Base-by-base conservation (phyloP, 257 asterid species). In the Primulina tabacum region DNA sequence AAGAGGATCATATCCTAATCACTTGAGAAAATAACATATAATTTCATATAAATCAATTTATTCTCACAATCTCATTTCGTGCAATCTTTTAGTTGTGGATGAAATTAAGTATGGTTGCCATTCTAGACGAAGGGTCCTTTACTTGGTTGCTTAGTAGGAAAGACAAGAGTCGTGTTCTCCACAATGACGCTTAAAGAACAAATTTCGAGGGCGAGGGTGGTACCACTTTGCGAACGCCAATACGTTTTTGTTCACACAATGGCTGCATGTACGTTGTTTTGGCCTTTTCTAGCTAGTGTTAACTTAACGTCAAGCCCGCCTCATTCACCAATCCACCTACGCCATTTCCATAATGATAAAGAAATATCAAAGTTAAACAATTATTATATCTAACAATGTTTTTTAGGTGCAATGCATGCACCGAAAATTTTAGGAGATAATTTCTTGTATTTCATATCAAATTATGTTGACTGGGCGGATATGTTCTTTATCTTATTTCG, bases 101-200 rank as follows among this genome's bases (percentile, higher is more conserved):
- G 34, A 32, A 32, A 4, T 4, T 32, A 32, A 32, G 1, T 14
- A 38, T 17, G 57, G 55, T 53, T 55, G 64, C 59, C 64, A 68
- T 40, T 72, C 32, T 64, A 7, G 75, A 18, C n/a, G 53, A 50
- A 61, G 65, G 63, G 59, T 16, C 60, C 60, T 55, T 56, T 33
- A 26, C 9, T 66, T 21, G 55, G 68, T 67, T 59, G 68, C 53
- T 58, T 63, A 33, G 69, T 64, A 1, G 55, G 82, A 8, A 71
- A 24, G 67, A 63, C 11, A 67, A 47, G 16, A 65, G 11, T 57
- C 62, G 67, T 55, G 68, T 63, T 8, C 30, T 58, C n/a, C 69
- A 64, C 67, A 71, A 57, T 47, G 72, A 70, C 67, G 64, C 60
- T 74, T 65, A 5, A 40, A 38, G 53, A 37, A 73, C 43, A 74